Evolutionary conservation across 108 stramenopile species (phyloP).

Genomic region (Parietichytrium sp.): DNA sequence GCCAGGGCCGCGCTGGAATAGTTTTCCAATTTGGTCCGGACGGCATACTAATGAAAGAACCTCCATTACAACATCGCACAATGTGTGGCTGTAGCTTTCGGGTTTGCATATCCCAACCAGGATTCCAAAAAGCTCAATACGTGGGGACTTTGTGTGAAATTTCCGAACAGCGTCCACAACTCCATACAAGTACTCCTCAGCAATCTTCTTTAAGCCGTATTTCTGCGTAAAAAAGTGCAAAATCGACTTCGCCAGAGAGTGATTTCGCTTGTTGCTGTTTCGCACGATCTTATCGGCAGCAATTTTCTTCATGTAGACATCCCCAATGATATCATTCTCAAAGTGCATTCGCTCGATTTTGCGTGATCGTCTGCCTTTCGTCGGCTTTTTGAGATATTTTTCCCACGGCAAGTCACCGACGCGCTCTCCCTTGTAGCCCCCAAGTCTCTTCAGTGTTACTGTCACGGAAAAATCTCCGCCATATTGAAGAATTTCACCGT

Average conservation of each 20-base stretch:
- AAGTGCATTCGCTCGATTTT: conserved; percentile 18
- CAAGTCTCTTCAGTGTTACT: neutral
- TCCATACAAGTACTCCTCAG: conserved; percentile 19
- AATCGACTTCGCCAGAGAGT: conserved; percentile 16
- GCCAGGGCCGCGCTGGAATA: neutral
- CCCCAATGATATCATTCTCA: neutral
- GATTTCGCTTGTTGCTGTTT: neutral
- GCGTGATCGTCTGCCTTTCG: neutral
- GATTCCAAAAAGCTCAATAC: conserved; percentile 8
- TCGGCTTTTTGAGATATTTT: neutral
- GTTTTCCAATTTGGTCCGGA: neutral
- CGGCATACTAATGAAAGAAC: neutral
- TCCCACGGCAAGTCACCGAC: neutral
- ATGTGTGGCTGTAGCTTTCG: neutral
- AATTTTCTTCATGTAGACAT: conserved; percentile 16
- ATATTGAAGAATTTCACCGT: neutral
- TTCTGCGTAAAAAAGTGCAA: conserved; percentile 30
- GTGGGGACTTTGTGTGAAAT: neutral
- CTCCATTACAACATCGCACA: conserved; percentile 11
- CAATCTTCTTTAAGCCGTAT: neutral
- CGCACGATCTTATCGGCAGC: neutral
- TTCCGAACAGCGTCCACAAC: conserved; percentile 4
- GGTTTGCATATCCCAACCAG: conserved; percentile 21
- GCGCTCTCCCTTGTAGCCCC: neutral
- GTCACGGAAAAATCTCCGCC: conserved; percentile 9